Evolutionary conservation across 805 yeast species (phyloP).

Genomic region (Clavispora phyllophila): DNA sequence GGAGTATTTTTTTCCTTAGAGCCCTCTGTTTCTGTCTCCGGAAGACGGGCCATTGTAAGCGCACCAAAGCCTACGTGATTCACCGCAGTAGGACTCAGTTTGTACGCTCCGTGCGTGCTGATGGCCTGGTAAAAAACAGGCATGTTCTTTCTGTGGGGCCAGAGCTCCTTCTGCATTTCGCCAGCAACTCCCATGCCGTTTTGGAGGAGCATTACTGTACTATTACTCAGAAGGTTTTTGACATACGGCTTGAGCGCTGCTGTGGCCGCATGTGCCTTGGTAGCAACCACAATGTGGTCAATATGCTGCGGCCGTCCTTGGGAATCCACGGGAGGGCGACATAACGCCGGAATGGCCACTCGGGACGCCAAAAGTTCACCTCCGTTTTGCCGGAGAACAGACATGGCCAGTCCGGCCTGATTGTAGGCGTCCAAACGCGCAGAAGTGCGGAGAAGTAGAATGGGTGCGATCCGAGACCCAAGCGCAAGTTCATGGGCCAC

Average conservation of each 20-base stretch:
- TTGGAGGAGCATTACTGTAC: conserved; percentile 68
- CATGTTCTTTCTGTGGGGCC: conserved; percentile 42
- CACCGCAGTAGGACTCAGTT: conserved; percentile 25
- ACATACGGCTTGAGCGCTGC: conserved; percentile 55
- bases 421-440: conserved; percentile 37
- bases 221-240: conserved; percentile 40
- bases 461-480: conserved; percentile 36
- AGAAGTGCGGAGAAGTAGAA: conserved; percentile 32
- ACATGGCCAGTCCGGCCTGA: conserved; percentile 35
- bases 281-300: conserved; percentile 62
- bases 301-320: conserved; percentile 22
- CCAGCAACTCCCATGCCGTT: conserved; percentile 78
- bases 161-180: conserved; percentile 43
- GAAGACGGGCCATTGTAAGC: conserved; percentile 54
- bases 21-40: conserved; percentile 19
- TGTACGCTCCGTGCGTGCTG: conserved; percentile 78
- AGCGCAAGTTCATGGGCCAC: conserved; percentile 42
- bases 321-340: conserved; percentile 13
- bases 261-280: conserved; percentile 73
- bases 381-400: conserved; percentile 19
- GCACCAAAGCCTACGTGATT: conserved; percentile 72
- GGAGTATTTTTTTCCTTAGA: too few species aligned
- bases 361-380: conserved; percentile 8
- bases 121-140: conserved; percentile 73
- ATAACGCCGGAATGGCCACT: conserved; percentile 22